Evolutionary conservation across 1,284 basidiomycete genomes (phyloP), one percentile per base, ranked within the genome.

Genomic region (Leccinum subrobustum): DNA sequence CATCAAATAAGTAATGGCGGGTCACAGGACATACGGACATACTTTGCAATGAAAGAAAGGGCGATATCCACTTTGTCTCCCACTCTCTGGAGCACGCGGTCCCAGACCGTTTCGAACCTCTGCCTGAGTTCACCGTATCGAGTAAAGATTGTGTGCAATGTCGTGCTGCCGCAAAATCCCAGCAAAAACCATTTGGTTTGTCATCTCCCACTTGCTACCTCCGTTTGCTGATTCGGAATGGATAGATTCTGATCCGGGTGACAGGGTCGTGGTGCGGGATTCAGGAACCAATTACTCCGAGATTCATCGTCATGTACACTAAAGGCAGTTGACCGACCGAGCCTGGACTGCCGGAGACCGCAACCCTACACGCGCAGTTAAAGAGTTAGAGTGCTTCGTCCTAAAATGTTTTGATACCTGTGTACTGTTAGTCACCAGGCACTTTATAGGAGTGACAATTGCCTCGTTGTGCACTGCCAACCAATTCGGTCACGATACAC

Each of bases 21-120:
- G 12, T 29, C 58, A 47, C 52, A 56, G 53, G 37, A 53, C 51
- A 23, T 23, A 25, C 51, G 52, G 51, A 64, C 61, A 62, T 67
- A 92, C 93, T 76, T 81, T 63, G 84, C 93, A 57, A 96, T 81
- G 71, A 91, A 95, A 20, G 87, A 79, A 57, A 95, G 73, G 0
- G 80, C 81, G 11, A 95, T 72, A 68, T 92, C 81, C 52, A 94
- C 77, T 76, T 90, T 93, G 65, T 83, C 76, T 6, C 77, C 77
- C 2, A 89, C 86, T 58, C 80, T 77, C 47, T 81, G 75, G 39
- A 94, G 72, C 25, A 94, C 92, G 57, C 83, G 76, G 68, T 93
- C 84, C 74, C 95, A 93, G 1, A 91, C 80, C 20, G 79, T 77
- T 74, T 96, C 93, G 70, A 95, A 16, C 85, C 4, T 85, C 85